Base-by-base conservation (phyloP, 176 grass and related monocot species). In the Typha latifolia region DNA sequence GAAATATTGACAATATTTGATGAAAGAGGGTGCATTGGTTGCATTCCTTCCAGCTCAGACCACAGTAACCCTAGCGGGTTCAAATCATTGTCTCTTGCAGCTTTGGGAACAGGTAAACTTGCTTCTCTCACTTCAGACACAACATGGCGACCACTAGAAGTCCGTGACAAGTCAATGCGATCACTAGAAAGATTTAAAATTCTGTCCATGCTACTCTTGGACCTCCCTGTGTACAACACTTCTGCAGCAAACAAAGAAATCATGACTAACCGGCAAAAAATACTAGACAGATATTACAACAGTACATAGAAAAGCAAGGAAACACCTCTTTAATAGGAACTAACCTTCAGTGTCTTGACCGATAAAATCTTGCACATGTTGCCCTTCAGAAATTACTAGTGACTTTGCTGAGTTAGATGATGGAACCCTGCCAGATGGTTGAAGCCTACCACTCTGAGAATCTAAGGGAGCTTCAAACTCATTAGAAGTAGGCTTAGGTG, bases 31-130 rank as follows among this genome's bases (percentile, higher is more conserved):
- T 86, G 86, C 57, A 90, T 99, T 14, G 78, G 79, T 62, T 94
- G 86, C 66, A 81, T 83, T 59, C 81, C 86, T 85, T 99, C 89
- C 49, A 99, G 79, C 69, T 99, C 95, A 76, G 95, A 99, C 89
- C 89, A 99, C 56, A 90, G 81, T 53, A 99, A 89, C 31, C 89
- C 86, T 66, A 90, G 89, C 79, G 95, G 84, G 50, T 84, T 99
- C 51, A 90, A 64, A 64, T 94, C 90, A 73, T 79, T 82, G 68
- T 90, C 90, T 66, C 80, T 79, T 16, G 63, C 69, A 62, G 62
- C 61, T 68, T 77, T 75, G 65, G 72, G 81, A 49, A 72, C 77
- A 14, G 70, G 69, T 63, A 83, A 77, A 77, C 78, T 87, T 68
- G 74, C 66, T 69, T 93, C 84, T 12, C 67, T 81, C 61, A 75